Evolutionary conservation across 2,329 filamentous ascomycete genomes (phyloP).

Genomic region (Exophiala calicioides): DNA sequence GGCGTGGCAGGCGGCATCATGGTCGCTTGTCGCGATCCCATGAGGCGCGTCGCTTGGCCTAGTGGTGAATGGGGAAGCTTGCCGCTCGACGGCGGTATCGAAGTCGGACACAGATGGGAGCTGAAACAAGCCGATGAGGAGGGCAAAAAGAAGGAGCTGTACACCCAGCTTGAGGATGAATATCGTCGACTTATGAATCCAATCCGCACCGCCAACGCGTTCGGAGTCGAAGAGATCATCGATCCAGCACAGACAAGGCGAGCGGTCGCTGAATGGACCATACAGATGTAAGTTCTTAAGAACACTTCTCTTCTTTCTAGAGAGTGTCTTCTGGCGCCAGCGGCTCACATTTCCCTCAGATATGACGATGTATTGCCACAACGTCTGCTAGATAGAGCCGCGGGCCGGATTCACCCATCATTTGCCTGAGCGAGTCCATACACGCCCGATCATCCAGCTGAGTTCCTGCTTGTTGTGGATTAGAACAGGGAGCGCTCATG

Average conservation of each 20-base stretch:
- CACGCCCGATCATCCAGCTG: no score
- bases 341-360: background rate
- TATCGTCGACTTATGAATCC: slow-evolving; percentile 65
- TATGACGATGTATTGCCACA: slow-evolving; percentile 11
- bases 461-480: no score
- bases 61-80: slow-evolving; percentile 64
- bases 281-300: slow-evolving; percentile 51
- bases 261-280: slow-evolving; percentile 57
- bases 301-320: background rate
- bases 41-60: slow-evolving; percentile 64
- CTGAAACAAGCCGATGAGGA: slow-evolving; percentile 58
- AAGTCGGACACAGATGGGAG: slow-evolving; percentile 63
- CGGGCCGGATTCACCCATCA: slow-evolving; percentile 13
- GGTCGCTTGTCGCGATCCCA: slow-evolving; percentile 62
- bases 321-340: no score
- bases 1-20: slow-evolving; percentile 67
- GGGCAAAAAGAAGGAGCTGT: slow-evolving; percentile 57
- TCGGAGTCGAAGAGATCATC: slow-evolving; percentile 65
- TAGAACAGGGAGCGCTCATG: no score
- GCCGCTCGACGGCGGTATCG: slow-evolving; percentile 64
- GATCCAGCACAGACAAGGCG: slow-evolving; percentile 61
- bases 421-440: no score
- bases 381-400: slow-evolving; percentile 9
- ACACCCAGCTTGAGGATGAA: slow-evolving; percentile 60
- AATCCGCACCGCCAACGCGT: slow-evolving; percentile 63